Evolutionary conservation across 2,329 filamentous ascomycete genomes (phyloP), one percentile per base, ranked within the genome.

Genomic region (Capronia epimyces): DNA sequence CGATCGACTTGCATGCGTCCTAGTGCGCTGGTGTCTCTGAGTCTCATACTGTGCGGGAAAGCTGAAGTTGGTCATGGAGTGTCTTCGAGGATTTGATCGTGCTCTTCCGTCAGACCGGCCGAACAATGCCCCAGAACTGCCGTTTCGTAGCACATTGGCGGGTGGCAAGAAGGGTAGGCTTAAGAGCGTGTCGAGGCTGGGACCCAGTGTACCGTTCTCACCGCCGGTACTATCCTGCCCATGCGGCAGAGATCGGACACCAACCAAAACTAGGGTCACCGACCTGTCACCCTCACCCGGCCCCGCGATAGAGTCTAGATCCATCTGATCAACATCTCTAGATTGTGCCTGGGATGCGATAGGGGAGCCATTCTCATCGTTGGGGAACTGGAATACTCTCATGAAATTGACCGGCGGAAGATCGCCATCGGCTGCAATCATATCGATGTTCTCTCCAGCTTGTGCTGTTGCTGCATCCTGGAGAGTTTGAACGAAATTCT

Each of bases 211-310:
- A 5, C 53, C 58, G 39, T 59, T 60, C 10, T 61, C 62, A 20
- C 54, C 55, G 69, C 72, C 53, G 74, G 61, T 71, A 63, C 60
- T 71, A 36, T 67, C 68, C 40, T 75, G 74, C 46, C 75, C 73
- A 43, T 65, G 75, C 25, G 77, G 80, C 51, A 85, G 81, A 21
- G 82, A 83, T 46, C 82, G 73, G 49, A 86, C 84, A 47, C 83
- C 83, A 34, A 86, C 82, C 46, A 86, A 82, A 37, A 86, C 84
- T 55, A 86, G 76, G 7, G 83, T 83, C 32, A 85, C 79, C 67
- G 82, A 83, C 18, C 82, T 74, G 41, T 77, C 77, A 49, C 76
- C 75, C 20, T 62, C 53, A 46, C 70, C 70, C 31, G 71, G 70
- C 18, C 71, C 71, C 39, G 67, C 52, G 56, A 64, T 62, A 18